phyloP scores from a whole-genome alignment of 345 rosid species.

The Salix caprea region DNA sequence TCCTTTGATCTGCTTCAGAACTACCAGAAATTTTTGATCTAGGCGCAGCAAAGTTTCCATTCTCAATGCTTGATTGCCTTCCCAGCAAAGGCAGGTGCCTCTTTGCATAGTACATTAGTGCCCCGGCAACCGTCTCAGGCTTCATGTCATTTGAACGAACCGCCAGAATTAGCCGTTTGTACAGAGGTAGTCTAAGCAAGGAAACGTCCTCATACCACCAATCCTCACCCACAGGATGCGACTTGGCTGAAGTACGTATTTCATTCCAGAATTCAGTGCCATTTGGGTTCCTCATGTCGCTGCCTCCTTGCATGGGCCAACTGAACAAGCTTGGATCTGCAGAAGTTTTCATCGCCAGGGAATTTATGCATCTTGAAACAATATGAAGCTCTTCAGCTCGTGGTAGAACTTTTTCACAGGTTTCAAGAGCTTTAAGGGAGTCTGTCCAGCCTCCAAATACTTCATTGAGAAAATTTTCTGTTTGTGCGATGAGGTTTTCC shows the following conservation, averaged over 20 bases:
- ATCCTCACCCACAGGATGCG: conserved; percentile 40
- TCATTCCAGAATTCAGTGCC: conserved; percentile 66
- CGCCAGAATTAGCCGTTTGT: conserved; percentile 61
- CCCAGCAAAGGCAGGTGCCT: conserved; percentile 68
- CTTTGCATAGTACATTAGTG: conserved; percentile 60
- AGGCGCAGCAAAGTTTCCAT: conserved; percentile 20
- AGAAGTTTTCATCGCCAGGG: conserved; percentile 77
- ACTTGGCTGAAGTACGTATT: conserved; percentile 36
- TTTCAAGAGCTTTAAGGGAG: conserved; percentile 63
- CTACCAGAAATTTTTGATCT: conserved; percentile 28
- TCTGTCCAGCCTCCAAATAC: conserved; percentile 61
- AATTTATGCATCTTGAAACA: conserved; percentile 68
- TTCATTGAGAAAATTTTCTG: conserved; percentile 64
- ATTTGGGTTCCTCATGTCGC: conserved; percentile 27
- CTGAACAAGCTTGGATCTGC: conserved; percentile 56
- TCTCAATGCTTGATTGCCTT: conserved; percentile 38
- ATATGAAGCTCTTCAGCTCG: conserved; percentile 74
- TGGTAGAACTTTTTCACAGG: conserved; percentile 57
- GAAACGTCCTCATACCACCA: conserved; percentile 93
- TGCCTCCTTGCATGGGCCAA: conserved; percentile 48
- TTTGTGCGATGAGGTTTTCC: conserved; percentile 61
- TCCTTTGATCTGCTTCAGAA: conserved; percentile 46
- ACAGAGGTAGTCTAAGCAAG: conserved; percentile 46
- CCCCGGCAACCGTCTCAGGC: conserved; percentile 51
- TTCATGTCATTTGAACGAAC: conserved; percentile 52